A percentile compares a stretch with the other conserved stretches of the same genome.
phyloP scores from a whole-genome alignment of 2,329 filamentous ascomycete species.

The Metarhizium robertsii region DNA sequence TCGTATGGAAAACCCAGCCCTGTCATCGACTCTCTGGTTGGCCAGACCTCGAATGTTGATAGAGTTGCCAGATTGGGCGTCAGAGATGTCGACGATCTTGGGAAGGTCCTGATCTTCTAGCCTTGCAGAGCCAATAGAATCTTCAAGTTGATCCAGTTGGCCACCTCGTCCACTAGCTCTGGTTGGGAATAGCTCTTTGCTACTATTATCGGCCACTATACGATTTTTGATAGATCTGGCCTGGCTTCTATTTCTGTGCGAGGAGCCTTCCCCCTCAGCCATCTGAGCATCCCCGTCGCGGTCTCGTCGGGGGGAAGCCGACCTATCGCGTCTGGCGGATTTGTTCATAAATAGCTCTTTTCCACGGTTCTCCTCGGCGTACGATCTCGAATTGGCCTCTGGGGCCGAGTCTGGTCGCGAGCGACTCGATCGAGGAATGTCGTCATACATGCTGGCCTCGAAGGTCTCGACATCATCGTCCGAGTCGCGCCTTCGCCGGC shows the following conservation, averaged over 20 bases:
- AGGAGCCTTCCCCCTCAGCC: constrained; percentile 21
- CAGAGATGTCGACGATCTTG: constrained; percentile 48
- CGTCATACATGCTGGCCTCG: constrained; percentile 76
- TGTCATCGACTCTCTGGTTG: constrained; percentile 31
- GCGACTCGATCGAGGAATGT: constrained; percentile 35
- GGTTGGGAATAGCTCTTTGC: constrained; percentile 31
- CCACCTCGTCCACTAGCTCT: constrained; percentile 18
- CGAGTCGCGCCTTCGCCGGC: constrained; percentile 28
- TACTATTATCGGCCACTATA: constrained; percentile 18
- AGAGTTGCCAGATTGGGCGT: constrained; percentile 29
- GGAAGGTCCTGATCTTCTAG: constrained; percentile 32
- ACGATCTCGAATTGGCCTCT: constrained; percentile 19
- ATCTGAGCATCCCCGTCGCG: constrained; percentile 31
- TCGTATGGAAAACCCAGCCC: constrained; percentile 55
- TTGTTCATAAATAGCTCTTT: constrained; percentile 55
- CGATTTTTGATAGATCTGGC: constrained; percentile 25
- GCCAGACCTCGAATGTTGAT: constrained; percentile 55
- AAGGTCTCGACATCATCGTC: constrained; percentile 48
- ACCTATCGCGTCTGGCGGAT: constrained; percentile 32
- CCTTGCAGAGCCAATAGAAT: constrained; percentile 27
- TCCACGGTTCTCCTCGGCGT: constrained; percentile 31
- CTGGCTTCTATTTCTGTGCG: constrained; percentile 23
- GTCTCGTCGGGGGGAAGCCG: constrained; percentile 40
- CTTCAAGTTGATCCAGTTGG: constrained; percentile 29
- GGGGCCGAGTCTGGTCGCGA: constrained; percentile 16